phyloP scores from a whole-genome alignment of 305 asterid genomes.

The Fraxinus paxiana region DNA sequence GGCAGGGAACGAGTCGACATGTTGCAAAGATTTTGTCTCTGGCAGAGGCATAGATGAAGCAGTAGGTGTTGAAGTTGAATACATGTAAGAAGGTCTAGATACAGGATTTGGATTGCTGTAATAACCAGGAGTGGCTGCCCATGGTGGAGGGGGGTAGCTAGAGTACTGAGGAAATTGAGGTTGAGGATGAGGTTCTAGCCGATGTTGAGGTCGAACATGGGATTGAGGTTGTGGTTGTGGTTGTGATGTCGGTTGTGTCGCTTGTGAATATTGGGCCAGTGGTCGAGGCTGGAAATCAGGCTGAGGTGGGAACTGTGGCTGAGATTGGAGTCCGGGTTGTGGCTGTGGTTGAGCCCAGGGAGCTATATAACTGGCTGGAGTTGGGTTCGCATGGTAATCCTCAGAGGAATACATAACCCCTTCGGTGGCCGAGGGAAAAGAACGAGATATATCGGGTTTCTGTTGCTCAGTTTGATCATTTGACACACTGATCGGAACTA shows the following conservation, averaged over 20 bases:
- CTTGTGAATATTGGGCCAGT: background rate
- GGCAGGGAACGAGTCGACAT: conserved; percentile 13
- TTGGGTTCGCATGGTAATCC: conserved; percentile 40
- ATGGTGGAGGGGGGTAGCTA: conserved; percentile 88
- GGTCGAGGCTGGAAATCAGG: background rate
- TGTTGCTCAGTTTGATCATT: conserved; percentile 35
- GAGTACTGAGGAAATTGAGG: conserved; percentile 32
- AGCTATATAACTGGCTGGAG: conserved; percentile 52
- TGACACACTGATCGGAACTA: conserved; percentile 39
- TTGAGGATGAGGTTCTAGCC: conserved; percentile 27
- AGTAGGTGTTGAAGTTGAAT: conserved; percentile 33
- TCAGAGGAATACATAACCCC: conserved; percentile 36
- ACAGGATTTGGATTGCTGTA: conserved; percentile 44
- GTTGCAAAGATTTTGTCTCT: conserved; percentile 26
- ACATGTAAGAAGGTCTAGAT: conserved; percentile 34
- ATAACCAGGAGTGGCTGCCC: conserved; percentile 96
- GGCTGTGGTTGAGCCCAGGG: conserved; percentile 81
- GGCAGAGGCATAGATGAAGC: conserved; percentile 23
- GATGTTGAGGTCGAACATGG: conserved; percentile 28
- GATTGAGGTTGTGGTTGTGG: conserved; percentile 28
- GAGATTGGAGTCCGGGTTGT: conserved; percentile 24
- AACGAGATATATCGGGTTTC: conserved; percentile 2
- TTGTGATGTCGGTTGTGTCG: conserved; percentile 8
- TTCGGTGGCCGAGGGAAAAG: conserved; percentile 28
- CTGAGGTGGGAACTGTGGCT: conserved; percentile 22